phyloP scores from a whole-genome alignment of 768 basidiomycete species.

The Gloeostereum incarnatum region DNA sequence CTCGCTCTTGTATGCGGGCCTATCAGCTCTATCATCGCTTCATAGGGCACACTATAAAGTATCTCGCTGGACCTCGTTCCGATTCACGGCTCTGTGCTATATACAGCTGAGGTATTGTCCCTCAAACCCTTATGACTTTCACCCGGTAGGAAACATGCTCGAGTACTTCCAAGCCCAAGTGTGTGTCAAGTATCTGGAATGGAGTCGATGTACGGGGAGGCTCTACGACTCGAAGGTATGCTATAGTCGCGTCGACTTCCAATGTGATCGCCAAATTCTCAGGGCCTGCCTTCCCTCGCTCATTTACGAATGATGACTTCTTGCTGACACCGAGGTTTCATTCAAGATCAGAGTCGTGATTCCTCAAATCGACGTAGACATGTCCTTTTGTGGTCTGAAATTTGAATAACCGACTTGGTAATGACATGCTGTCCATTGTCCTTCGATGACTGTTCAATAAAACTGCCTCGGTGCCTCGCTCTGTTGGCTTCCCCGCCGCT shows the following conservation, averaged over 20 bases:
- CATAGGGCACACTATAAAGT: background rate
- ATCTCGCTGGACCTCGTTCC: background rate
- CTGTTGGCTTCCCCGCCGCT: too few relatives aligned
- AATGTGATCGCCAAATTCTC: too few relatives aligned
- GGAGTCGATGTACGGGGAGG: slow-evolving; percentile 7
- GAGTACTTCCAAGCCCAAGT: slow-evolving; percentile 5
- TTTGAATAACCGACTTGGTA: too few relatives aligned
- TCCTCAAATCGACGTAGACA: too few relatives aligned
- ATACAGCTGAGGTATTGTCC: background rate
- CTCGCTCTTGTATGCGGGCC: background rate
- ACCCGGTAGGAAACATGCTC: slow-evolving; percentile 1
- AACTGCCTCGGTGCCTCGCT: too few relatives aligned
- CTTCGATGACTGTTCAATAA: too few relatives aligned
- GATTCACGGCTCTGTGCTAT: background rate
- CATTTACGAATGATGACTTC: too few relatives aligned
- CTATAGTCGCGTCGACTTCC: background rate
- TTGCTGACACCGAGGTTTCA: too few relatives aligned
- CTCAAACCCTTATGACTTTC: background rate
- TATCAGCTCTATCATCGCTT: background rate
- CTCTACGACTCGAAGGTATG: slow-evolving; percentile 3
- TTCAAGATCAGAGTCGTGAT: too few relatives aligned
- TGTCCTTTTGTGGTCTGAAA: too few relatives aligned
- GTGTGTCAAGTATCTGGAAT: slow-evolving; percentile 3
- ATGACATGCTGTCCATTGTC: too few relatives aligned
- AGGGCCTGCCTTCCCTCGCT: too few relatives aligned